Base-by-base conservation (phyloP, 495 filamentous ascomycete species). In the Margaritispora aquatica region DNA sequence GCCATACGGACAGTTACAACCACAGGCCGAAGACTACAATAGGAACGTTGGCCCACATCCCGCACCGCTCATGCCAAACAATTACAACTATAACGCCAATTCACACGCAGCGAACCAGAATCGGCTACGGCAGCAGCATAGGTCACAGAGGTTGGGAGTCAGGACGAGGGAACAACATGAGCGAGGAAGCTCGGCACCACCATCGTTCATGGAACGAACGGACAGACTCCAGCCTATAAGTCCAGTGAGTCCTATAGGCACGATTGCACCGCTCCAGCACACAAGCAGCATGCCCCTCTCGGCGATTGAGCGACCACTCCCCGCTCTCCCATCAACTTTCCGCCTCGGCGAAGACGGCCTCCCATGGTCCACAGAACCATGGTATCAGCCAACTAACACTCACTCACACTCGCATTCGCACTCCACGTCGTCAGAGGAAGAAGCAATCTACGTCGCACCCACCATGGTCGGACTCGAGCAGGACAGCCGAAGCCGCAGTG, bases 301-400 rank as follows among this genome's bases (percentile, higher is more conserved):
- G 24, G 47, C 34, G 23, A 44, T 19, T 20, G 57, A 63, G 19
- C 36, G 61, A 9, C 65, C 65, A 1, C 59, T 68, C n/a, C 65
- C 65, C 13, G 56, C 62, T 38, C 17, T 61, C n/a, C 65, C 65
- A 1, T 64, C 65, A 26, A 55, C 34, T 24, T 68, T 68, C 50
- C 65, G 65, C 34, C 56, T 68, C 13, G 65, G 65, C 2, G 65
- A 68, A 49, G 65, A 59, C 34, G 65, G 58, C 24, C 24, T 68
- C 20, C 65, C 65, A 34, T 68, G 65, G 65, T 65, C 62, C 8
- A 55, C 56, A 23, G 55, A 53, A 17, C 55, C 62, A 21, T 68
- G 62, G 62, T 65, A 63, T 57, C 44, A 41, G 10, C 55, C 54
- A 27, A 22, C 41, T n/a, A n/a, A n/a, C n/a, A n/a, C n/a, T n/a